Base-by-base conservation (phyloP, 2,329 filamentous ascomycete genomes). In the Aspergillus fumigatiaffinis region DNA sequence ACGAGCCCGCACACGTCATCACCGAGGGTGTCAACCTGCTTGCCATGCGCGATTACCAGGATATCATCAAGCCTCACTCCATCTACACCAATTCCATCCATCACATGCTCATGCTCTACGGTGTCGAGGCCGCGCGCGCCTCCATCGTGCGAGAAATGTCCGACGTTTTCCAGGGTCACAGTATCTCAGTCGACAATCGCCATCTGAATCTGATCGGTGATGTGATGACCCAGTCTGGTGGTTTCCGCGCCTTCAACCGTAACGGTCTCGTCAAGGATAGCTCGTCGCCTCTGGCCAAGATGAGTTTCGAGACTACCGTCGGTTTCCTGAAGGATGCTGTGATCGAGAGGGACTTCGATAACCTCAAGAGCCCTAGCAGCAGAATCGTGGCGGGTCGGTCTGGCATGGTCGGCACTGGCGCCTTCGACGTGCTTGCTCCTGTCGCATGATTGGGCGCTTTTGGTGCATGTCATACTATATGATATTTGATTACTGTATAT, bases 241-340 rank as follows among this genome's bases (percentile, higher is more conserved):
- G 86, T 1, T 99, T 95, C 78, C 89, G 87, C 50, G 88, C 94
- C 0, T 99, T 99, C 79, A 96, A 91, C 76, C 89, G 94, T 51
- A 95, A 90, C 71, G 94, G 93, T 1, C 80, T 99, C 44, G 75
- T 79, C 59, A 87, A 86, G 70, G 87, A 90, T 63, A 92, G 91
- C 68, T 88, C 93, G 28, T 92, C 88, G 64, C 92, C 94, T 0
- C 93, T 99, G 66, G 93, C 94, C 77, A 97, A 97, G 83, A 97
- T 97, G 93, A 96, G 91, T 74, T 99, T 97, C 78, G 94, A 99
- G 83, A 99, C 94, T 3, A 99, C 94, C 2, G 84, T 97, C 42
- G 88, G 89, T 0, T 97, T 97, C 80, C 81, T 99, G 68, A 92
- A 90, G 74, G 94, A 97, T 71, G 92, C 94, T 1, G 88, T 97